Conservation (phyloP, 1,284 basidiomycete species). For the Melampsora larici-populina region DNA sequence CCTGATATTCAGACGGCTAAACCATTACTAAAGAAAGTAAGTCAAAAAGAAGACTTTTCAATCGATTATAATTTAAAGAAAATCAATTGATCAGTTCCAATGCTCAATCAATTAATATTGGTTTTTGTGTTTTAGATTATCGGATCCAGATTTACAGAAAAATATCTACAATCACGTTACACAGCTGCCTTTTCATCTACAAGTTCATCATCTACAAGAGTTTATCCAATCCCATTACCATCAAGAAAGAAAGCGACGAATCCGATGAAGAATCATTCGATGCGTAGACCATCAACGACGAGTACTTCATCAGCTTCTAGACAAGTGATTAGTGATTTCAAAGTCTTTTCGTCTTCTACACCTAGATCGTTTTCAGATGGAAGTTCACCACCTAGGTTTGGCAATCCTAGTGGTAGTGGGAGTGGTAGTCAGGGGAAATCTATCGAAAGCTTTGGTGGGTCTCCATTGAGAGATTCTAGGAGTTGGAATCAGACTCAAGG, state of each 20-base stretch:
- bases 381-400: background rate
- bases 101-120: too few relatives aligned
- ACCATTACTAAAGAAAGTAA: constrained; percentile 73
- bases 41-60: too few relatives aligned
- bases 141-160: constrained; percentile 87
- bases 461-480: constrained; percentile 35
- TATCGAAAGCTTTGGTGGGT: constrained; percentile 31
- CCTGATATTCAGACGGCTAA: constrained; percentile 70
- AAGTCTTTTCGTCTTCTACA: constrained; percentile 36
- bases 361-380: constrained; percentile 26
- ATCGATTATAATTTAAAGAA: too few relatives aligned
- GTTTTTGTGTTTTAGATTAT: too few relatives aligned
- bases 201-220: constrained; percentile 55
- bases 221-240: constrained; percentile 58
- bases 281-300: constrained; percentile 48
- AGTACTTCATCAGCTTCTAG: constrained; percentile 45
- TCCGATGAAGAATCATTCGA: constrained; percentile 47
- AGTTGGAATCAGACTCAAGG: constrained; percentile 44
- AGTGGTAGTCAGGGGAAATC: too few relatives aligned
- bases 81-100: too few relatives aligned
- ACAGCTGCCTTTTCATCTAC: constrained; percentile 56
- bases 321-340: constrained; percentile 44
- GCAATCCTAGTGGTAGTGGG: too few relatives aligned
- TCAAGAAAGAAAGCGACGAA: constrained; percentile 52
- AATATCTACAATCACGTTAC: constrained; percentile 76